Base-by-base conservation (phyloP, 352 stramenopile genomes). In the Blastocystis sp. region DNA sequence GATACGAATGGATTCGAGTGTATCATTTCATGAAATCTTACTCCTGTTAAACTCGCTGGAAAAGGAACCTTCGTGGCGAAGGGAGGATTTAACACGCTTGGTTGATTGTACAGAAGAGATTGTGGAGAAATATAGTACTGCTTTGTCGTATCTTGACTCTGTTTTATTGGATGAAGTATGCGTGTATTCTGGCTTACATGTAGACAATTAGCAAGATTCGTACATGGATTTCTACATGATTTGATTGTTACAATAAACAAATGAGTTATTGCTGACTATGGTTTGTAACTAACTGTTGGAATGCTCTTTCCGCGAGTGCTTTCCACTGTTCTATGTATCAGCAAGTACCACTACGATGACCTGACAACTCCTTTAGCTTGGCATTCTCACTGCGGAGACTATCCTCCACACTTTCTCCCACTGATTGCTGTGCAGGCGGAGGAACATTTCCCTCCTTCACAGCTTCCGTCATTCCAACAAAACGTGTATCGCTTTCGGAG, bases 311-410 rank as follows among this genome's bases (percentile, higher is more conserved):
- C 50, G 70, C 70, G 26, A 80, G 39, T n/a, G 20, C n/a, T 23
- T 80, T n/a, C 70, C 70, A 80, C 55, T 80, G 53, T 18, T 50
- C 70, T 80, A 63, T 26, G 41, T 15, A 18, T 80, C 39, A 80
- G 3, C 18, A n/a, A 29, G 18, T 64, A 23, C 39, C 18, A 6
- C 11, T 0, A 39, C 7, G 39, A 13, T 13, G 3, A 79, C 68
- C 68, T 56, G 26, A 18, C 53, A 79, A 37, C n/a, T 54, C 68
- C 53, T 79, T 79, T 23, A 59, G 11, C 18, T 55, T 9, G 5
- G 43, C 68, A 29, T 68, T 68, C 59, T 68, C 59, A 18, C 11
- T 37, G 20, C 26, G 20, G 20, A 68, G 59, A 9, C 9, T 29
- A 18, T 23, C 26, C 50, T 59, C 50, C 50, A n/a, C 50, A n/a